A percentile compares a stretch with the other conserved stretches of the same genome.
These are phyloP conservation scores for Arachis monticola DNA, from an alignment of 331 rosid genomes.

Conservation along the genomic window DNA sequence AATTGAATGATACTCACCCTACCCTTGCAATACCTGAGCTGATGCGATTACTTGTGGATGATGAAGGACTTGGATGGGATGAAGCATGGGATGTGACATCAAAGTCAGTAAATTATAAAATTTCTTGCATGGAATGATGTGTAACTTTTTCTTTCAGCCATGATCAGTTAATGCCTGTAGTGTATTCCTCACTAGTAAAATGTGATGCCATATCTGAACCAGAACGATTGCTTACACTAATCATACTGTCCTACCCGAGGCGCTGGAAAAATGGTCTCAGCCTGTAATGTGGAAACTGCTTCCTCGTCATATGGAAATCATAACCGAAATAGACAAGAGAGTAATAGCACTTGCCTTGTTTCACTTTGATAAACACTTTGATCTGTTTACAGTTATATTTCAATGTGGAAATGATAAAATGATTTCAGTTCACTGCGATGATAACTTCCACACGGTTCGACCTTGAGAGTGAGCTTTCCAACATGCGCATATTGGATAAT, in stretches of 20 bases:
- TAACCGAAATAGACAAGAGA: constrained; percentile 91
- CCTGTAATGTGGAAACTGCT: constrained; percentile 97
- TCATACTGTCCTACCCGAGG: constrained; percentile 99
- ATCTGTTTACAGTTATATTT: constrained; percentile 18
- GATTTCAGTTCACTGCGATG: constrained; percentile 71
- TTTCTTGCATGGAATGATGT: constrained; percentile 15
- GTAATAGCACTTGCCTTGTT: constrained; percentile 44
- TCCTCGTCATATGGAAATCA: constrained; percentile 99
- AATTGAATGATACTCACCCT: constrained; percentile 97
- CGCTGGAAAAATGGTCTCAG: constrained; percentile 98
- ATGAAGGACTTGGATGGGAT: constrained; percentile 95
- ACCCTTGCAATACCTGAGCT: constrained; percentile 95
- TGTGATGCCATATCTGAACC: constrained; percentile 49
- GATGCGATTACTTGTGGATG: constrained; percentile 90
- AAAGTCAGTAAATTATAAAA: constrained; percentile 52
- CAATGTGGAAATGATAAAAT: constrained; percentile 37
- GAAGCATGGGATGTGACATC: constrained; percentile 97
- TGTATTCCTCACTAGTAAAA: constrained; percentile 36
- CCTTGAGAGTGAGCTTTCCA: constrained; percentile 77
- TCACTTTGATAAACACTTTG: constrained; percentile 1
- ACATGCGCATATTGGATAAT: constrained; percentile 78
- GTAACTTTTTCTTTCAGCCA: too few relatives aligned
- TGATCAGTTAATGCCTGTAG: neutral
- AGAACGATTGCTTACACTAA: constrained; percentile 98
- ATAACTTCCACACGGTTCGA: constrained; percentile 63